Base-by-base conservation (phyloP, 352 stramenopile genomes). In the Salisapilia sapeloensis region DNA sequence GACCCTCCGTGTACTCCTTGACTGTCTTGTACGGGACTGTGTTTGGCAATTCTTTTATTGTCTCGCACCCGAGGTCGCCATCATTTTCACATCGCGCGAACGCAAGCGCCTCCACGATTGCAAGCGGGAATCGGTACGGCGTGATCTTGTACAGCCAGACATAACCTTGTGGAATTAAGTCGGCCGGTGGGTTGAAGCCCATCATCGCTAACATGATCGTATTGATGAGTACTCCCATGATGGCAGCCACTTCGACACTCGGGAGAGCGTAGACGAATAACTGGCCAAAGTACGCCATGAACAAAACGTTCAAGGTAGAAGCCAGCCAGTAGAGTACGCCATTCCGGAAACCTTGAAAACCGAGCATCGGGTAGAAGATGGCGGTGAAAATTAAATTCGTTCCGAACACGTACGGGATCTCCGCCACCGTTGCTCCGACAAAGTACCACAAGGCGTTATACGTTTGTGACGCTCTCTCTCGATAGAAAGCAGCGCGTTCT, bases 401-500 rank as follows among this genome's bases (percentile, higher is more conserved):
- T 15, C 53, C 30, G 38, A 81, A 62, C 1, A 70, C 35, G 39
- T 76, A 79, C 25, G 62, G 66, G 12, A 82, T 53, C 57, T 97
- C 86, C 7, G 58, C 53, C 13, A 95, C 16, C 10, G 64, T 84
- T 20, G 72, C 76, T 4, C 71, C 58, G 3, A 90, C 36, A 24
- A 60, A 62, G 33, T 94, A 81, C 37, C 74, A 64, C 14, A 58
- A 39, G 21, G 67, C 46, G 28, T 62, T 59, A 39, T 95, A 96
- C 40, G 87, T 93, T 30, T 79, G 45, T 12, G 72, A 59, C 12
- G 65, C 43, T 30, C 79, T 64, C 27, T 67, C 52, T 28, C 56
- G 56, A 22, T 67, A 67, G 31, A 81, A 96, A 28, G 82, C 69
- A 25, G 67, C 71, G 20, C 86, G 61, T 33, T 95, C 77, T 12